Evolutionary conservation across 176 grass and related monocot genomes (phyloP).

Genomic region (Melocanna baccifera): DNA sequence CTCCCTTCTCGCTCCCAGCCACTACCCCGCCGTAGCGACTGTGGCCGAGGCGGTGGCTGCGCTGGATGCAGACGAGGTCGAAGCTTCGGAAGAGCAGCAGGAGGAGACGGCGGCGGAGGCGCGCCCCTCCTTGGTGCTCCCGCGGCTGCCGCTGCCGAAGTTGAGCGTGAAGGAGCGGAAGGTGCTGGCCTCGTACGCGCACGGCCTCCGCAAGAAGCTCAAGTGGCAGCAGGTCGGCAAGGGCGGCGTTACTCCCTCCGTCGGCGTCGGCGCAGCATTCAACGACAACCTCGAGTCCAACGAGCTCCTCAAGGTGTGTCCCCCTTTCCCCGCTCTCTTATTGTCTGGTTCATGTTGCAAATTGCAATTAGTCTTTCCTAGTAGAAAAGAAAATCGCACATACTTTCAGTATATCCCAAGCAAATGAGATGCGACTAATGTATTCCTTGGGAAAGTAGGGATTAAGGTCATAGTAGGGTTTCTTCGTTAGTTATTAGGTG

Average conservation of each 20-base stretch:
- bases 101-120: slow-evolving; percentile 13
- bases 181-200: slow-evolving; percentile 81
- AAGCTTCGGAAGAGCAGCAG: slow-evolving; percentile 19
- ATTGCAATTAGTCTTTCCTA: not conserved
- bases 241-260: slow-evolving; percentile 63
- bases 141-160: slow-evolving; percentile 56
- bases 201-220: slow-evolving; percentile 85
- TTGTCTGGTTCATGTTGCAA: not conserved
- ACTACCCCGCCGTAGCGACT: slow-evolving; percentile 6
- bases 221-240: slow-evolving; percentile 94
- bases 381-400: not conserved
- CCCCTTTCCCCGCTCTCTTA: not conserved
- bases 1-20: slow-evolving; percentile 28
- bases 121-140: slow-evolving; percentile 28
- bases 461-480: not conserved
- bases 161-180: slow-evolving; percentile 91
- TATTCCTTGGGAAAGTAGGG: not conserved
- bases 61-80: slow-evolving; percentile 12
- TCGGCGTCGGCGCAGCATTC: slow-evolving; percentile 69
- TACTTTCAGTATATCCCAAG: not conserved
- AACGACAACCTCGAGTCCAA: slow-evolving; percentile 79
- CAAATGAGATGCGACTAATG: not conserved
- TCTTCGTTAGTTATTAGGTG: not conserved
- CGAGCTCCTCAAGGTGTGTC: slow-evolving; percentile 84
- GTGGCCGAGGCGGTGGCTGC: slow-evolving; percentile 8